Percentiles rank a stretch among this genome's conserved stretches.
phyloP scores from a whole-genome alignment of 495 filamentous ascomycete species.

The Hypomontagnella submonticulosa region DNA sequence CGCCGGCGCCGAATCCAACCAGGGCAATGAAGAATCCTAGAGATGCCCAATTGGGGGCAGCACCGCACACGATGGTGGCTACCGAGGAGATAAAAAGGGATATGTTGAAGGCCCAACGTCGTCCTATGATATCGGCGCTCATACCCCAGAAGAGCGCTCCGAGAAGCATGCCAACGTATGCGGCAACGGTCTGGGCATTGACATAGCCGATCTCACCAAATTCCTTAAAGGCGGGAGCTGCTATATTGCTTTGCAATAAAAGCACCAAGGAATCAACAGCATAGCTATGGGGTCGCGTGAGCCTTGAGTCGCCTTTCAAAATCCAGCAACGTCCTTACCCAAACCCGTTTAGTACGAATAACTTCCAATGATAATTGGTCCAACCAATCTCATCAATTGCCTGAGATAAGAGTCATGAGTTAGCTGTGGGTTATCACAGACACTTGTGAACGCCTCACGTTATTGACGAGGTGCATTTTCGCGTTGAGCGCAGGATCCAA shows the following conservation, averaged over 20 bases:
- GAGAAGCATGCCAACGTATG: constrained; percentile 74
- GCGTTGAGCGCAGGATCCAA: constrained; percentile 72
- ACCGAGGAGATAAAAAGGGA: constrained; percentile 72
- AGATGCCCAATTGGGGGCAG: constrained; percentile 73
- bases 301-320: not conserved
- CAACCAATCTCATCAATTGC: constrained; percentile 80
- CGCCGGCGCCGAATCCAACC: constrained; percentile 78
- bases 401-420: constrained; percentile 47
- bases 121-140: constrained; percentile 76
- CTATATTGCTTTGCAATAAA: constrained; percentile 73
- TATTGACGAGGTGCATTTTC: constrained; percentile 77
- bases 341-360: constrained; percentile 74
- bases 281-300: constrained; percentile 57
- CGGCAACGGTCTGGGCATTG: constrained; percentile 69
- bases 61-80: constrained; percentile 74
- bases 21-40: constrained; percentile 74
- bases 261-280: constrained; percentile 76
- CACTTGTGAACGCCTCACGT: constrained; percentile 58
- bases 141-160: constrained; percentile 87
- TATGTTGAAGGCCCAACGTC: constrained; percentile 80
- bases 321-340: constrained; percentile 57
- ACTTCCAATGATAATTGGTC: constrained; percentile 73
- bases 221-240: constrained; percentile 65
- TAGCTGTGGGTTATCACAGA: constrained; percentile 3
- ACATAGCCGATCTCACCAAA: constrained; percentile 63